These are phyloP conservation scores for Claviceps purpurea DNA, from an alignment of 2,329 filamentous ascomycete genomes.

Conservation along the genomic window DNA sequence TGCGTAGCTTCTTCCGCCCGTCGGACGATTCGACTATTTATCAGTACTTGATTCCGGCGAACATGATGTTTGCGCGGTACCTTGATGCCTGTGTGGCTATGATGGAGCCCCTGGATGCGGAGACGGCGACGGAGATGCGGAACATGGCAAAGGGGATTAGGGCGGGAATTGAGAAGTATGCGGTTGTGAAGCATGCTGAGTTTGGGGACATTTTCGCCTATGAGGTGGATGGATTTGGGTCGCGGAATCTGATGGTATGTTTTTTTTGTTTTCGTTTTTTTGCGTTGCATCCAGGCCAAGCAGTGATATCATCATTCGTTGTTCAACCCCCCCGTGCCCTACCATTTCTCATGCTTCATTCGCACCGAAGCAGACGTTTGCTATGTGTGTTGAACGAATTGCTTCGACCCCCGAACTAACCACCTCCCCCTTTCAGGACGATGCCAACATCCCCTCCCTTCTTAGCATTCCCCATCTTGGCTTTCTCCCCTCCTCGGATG, in stretches of 20 bases:
- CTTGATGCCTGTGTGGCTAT: constrained; percentile 36
- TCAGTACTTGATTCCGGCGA: constrained; percentile 79
- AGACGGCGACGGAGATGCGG: constrained; percentile 45
- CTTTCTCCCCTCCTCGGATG: constrained; percentile 42
- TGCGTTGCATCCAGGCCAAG: too few relatives aligned
- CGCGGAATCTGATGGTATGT: constrained; percentile 38
- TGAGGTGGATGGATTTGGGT: constrained; percentile 58
- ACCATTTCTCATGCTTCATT: too few relatives aligned
- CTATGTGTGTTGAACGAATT: neutral
- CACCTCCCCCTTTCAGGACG: constrained; percentile 25
- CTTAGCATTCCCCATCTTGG: constrained; percentile 48
- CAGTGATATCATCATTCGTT: too few relatives aligned
- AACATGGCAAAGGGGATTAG: constrained; percentile 42
- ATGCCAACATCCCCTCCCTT: constrained; percentile 49
- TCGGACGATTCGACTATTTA: constrained; percentile 79
- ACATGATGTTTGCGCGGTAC: constrained; percentile 67
- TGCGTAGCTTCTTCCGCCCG: constrained; percentile 79
- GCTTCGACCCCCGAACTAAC: neutral
- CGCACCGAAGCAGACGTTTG: neutral
- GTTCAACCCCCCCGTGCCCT: too few relatives aligned
- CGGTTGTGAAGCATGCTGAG: constrained; percentile 46
- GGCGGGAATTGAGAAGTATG: constrained; percentile 55
- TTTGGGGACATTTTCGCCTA: constrained; percentile 56
- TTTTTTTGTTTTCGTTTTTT: too few relatives aligned
- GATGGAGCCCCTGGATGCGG: constrained; percentile 30